phyloP scores from a whole-genome alignment of 2,329 filamentous ascomycete species.

The Cladosporium sp. region DNA sequence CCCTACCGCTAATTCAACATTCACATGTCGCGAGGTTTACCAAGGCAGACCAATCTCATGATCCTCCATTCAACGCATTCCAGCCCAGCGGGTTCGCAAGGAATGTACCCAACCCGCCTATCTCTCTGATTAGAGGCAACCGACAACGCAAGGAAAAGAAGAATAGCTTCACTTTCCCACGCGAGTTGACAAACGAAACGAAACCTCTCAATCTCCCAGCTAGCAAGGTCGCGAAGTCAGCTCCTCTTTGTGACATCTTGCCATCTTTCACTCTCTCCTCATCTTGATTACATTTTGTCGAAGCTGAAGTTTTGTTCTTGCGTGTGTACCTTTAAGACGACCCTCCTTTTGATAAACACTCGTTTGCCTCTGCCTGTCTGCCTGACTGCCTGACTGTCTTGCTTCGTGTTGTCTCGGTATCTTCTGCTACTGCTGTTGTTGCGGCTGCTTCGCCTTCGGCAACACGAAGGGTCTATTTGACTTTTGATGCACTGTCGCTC shows the following conservation, averaged over 20 bases:
- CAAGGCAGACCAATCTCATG: not conserved
- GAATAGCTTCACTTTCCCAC: slow-evolving; percentile 12
- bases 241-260: slow-evolving; percentile 6
- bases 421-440: too few relatives aligned
- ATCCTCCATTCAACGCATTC: slow-evolving; percentile 20
- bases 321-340: too few relatives aligned
- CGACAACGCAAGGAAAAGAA: slow-evolving; percentile 20
- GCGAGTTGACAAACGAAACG: not conserved
- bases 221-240: slow-evolving; percentile 3
- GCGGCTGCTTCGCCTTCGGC: too few relatives aligned
- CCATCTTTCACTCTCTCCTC: slow-evolving; percentile 1
- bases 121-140: not conserved
- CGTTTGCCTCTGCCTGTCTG: too few relatives aligned
- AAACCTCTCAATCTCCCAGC: slow-evolving; percentile 4
- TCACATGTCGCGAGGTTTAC: too few relatives aligned
- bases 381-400: not conserved
- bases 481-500: too few relatives aligned
- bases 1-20: too few relatives aligned
- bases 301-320: too few relatives aligned
- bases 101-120: slow-evolving; percentile 18
- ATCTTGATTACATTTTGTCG: too few relatives aligned
- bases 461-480: too few relatives aligned
- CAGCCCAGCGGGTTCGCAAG: slow-evolving; percentile 19
- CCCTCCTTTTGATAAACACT: slow-evolving; percentile 6
- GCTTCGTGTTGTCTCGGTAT: not conserved